Evolutionary conservation across 768 basidiomycete genomes (phyloP), one percentile per base, ranked within the genome.

Genomic region (Lactifluus subvellereus): DNA sequence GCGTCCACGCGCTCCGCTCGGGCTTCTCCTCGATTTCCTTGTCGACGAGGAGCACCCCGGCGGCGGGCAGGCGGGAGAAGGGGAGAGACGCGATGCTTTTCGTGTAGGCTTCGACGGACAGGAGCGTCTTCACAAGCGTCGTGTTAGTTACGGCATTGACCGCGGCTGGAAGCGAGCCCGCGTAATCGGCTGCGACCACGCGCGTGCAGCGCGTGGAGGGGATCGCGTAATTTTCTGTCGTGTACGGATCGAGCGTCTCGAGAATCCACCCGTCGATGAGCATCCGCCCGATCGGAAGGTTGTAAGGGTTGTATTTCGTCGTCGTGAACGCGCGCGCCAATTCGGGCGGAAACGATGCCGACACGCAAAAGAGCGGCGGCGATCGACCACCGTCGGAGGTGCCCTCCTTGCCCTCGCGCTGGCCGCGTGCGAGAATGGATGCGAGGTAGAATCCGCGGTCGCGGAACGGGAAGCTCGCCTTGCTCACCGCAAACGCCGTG

Each of bases 161-260:
- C 0, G 91, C 87, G 18, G 86, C 83, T 0, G 94, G 94, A 43
- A 96, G 83, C 1, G 85, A 86, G 2, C 93, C 95, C 9, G 87
- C 86, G 70, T 87, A 93, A 73, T 98, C 95, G 62, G 94, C 81
- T 1, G 91, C 88, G 3, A 90, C 84, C 45, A 96, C 78, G 60
- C 91, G 80, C 49, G 89, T 94, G 72, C 92, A 95, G 52, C 89
- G 76, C 43, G 94, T 92, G 4, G 94, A 97, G 1, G 95, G 97
- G 50, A 98, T 96, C 13, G 92, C 83, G 71, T 94, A 96, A 66
- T 92, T 93, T 74, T 96, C 94, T 64, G 87, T 87, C 27, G 92
- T 89, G 68, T 98, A 98, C 0, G 95, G 94, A 71, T 98, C 96
- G 52, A 98, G 82, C 4, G 96, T 98, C 77, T 99, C 94, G 69